phyloP scores from a whole-genome alignment of 345 rosid genomes.

The Melaleuca alternifolia region DNA sequence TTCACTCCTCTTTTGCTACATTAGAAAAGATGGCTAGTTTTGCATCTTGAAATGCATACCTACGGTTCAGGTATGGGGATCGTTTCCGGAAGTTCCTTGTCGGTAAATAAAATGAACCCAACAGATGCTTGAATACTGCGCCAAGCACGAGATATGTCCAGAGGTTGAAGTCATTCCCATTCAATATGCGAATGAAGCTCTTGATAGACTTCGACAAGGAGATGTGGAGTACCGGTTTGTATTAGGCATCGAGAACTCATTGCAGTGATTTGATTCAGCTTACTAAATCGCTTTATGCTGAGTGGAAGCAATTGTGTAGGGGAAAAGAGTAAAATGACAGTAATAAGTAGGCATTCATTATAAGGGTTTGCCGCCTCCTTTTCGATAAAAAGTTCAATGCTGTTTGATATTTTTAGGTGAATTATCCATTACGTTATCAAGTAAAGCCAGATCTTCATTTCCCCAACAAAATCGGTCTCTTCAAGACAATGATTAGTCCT shows the following conservation, averaged over 20 bases:
- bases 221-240: constrained; percentile 25
- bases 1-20: neutral
- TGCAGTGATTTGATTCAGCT: constrained; percentile 1
- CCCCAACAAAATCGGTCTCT: neutral
- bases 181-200: constrained; percentile 22
- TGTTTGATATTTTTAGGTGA: neutral
- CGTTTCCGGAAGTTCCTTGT: constrained; percentile 15
- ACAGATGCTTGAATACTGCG: constrained; percentile 25
- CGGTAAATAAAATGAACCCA: constrained; percentile 16
- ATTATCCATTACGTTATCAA: neutral
- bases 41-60: neutral
- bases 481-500: neutral
- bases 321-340: neutral
- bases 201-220: constrained; percentile 18
- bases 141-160: constrained; percentile 14
- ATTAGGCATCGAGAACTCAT: constrained; percentile 17
- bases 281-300: neutral
- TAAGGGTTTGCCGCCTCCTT: neutral
- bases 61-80: constrained; percentile 10
- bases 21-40: neutral
- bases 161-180: constrained; percentile 17
- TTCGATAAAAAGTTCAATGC: neutral
- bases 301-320: neutral
- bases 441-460: neutral
- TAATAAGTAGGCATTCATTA: neutral